Evolutionary conservation across 352 stramenopile species (phyloP), one percentile per base, ranked within the genome.

Genomic region (Pythium coloratum): DNA sequence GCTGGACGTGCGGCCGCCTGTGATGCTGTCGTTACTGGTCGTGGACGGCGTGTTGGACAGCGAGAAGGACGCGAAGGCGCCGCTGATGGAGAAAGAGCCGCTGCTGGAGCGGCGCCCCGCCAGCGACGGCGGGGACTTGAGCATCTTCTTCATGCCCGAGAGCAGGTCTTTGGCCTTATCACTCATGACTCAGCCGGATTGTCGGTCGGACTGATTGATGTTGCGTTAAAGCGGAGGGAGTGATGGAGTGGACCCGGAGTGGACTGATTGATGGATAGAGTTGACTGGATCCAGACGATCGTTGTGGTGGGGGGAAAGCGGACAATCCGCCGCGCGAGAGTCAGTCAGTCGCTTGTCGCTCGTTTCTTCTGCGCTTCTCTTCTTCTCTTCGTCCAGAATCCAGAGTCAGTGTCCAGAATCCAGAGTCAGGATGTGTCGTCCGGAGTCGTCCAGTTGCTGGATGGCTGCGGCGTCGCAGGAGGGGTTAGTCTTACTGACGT

Each of bases 91-190:
- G 71, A 90, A 90, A 24, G 76, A 84, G n/a, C 76, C 78, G 62
- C 73, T 84, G 51, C 75, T 76, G 55, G 72, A 82, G 61, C 83
- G 78, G 6, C 61, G 55, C 2, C 61, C 62, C 7, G 47, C 55
- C 42, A 18, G 24, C 30, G 58, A 63, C 30, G 59, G 53, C 55
- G 76, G 70, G 32, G 83, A 78, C 67, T 86, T 84, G 69, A 90
- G 85, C 70, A 90, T 92, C 80, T 92, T 92, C 75, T 92, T 92
- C 62, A 92, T 86, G 20, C 83, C 83, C 60, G 83, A 83, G 66
- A 88, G 88, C 9, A 92, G 81, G 69, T 92, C 83, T 68, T 92
- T 92, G 67, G 82, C 83, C 62, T 89, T 79, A 58, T 92, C 81
- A 38, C 77, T 78, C 81, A 92, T 91, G 59, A 46, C 54, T 10